phyloP scores from a whole-genome alignment of 345 rosid genomes.

The Euphorbia tirucalli region DNA sequence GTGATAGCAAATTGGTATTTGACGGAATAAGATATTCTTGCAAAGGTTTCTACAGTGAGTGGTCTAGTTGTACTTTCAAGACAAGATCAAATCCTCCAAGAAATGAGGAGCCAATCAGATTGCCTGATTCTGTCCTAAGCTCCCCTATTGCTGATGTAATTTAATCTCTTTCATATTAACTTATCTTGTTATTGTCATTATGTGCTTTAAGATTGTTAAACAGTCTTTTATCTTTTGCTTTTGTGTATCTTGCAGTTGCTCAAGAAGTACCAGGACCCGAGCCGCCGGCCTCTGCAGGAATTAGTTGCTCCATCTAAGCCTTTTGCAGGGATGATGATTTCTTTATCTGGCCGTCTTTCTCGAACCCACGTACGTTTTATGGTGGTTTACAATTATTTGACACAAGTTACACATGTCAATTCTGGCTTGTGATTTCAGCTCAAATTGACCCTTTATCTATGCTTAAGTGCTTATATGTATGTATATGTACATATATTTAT shows the following conservation, averaged over 20 bases:
- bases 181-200: too few species aligned
- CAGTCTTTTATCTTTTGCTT: neutral
- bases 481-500: too few species aligned
- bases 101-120: slow-evolving; percentile 42
- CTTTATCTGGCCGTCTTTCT: slow-evolving; percentile 64
- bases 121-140: slow-evolving; percentile 52
- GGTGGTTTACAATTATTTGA: too few species aligned
- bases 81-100: slow-evolving; percentile 53
- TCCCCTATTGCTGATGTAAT: slow-evolving; percentile 54
- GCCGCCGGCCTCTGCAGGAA: slow-evolving; percentile 43
- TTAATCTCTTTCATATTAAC: neutral
- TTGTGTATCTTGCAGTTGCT: slow-evolving; percentile 38
- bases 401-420: too few species aligned
- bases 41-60: slow-evolving; percentile 68
- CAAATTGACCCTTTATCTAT: too few species aligned
- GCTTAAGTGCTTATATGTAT: too few species aligned
- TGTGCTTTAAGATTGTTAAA: too few species aligned
- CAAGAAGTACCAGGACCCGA: slow-evolving; percentile 62
- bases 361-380: slow-evolving; percentile 64
- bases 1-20: slow-evolving; percentile 50
- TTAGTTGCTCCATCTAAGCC: slow-evolving; percentile 45
- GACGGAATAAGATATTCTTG: slow-evolving; percentile 53
- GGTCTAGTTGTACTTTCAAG: slow-evolving; percentile 74
- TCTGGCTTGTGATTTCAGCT: too few species aligned
- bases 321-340: slow-evolving; percentile 60